Conservation (phyloP, 768 basidiomycete species). For the Serendipita sp. region DNA sequence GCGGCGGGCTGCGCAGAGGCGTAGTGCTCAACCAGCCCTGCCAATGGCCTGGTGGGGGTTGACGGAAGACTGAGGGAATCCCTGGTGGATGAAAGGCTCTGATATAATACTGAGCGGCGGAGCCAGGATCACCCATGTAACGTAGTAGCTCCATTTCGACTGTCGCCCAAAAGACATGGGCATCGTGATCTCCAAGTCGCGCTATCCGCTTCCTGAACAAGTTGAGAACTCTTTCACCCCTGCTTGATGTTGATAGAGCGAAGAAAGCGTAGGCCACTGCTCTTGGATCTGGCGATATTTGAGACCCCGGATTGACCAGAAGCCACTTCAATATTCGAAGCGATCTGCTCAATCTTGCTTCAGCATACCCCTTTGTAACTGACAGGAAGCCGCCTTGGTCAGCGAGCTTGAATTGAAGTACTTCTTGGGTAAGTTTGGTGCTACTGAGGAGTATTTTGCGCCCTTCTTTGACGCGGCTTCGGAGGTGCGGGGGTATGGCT, state of each 20-base stretch:
- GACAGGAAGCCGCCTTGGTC: not conserved
- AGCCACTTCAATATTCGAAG: not conserved
- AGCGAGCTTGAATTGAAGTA: not conserved
- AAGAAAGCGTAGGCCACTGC: not conserved
- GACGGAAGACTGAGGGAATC: not conserved
- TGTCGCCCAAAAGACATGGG: not conserved
- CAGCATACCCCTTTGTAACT: not conserved
- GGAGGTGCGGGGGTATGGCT: too few relatives aligned
- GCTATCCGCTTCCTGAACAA: not conserved
- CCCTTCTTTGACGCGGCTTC: too few relatives aligned
- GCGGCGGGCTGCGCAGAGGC: not conserved
- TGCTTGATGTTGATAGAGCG: not conserved
- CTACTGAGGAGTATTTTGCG: not conserved
- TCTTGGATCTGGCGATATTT: not conserved
- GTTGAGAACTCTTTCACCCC: not conserved
- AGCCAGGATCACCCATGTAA: not conserved
- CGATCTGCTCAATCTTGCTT: not conserved
- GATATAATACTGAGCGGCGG: not conserved
- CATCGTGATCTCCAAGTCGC: not conserved
- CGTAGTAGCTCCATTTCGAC: not conserved
- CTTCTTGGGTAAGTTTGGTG: not conserved
- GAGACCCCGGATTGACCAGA: not conserved
- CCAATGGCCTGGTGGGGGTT: not conserved
- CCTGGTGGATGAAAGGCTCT: not conserved
- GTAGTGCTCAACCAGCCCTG: not conserved